Evolutionary conservation across 2,329 filamentous ascomycete genomes (phyloP), one percentile per base, ranked within the genome.

Genomic region (Fusarium torreyae): DNA sequence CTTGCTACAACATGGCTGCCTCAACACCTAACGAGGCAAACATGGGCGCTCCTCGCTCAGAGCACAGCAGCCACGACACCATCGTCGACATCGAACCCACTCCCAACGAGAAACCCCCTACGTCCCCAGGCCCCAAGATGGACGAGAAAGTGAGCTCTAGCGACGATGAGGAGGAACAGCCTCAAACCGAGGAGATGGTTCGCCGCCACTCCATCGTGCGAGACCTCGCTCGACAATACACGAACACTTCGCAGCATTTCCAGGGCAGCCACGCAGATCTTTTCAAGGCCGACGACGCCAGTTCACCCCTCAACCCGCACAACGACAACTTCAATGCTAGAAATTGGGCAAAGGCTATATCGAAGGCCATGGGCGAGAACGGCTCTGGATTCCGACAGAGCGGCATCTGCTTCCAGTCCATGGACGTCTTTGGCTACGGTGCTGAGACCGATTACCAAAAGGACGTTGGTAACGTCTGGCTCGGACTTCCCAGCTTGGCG

Each of bases 251-350:
- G 6, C 43, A 54, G 3, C 53, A 69, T 38, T 66, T 70, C 22
- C 51, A 54, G n/a, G 68, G 67, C 24, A 58, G 57, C 31, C 34
- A 53, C 1, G 63, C 68, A 10, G 68, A 68, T 11, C 68, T 70
- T 15, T 71, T 71, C 24, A 49, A 46, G 20, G 65, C 59, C 11
- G 45, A 22, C 5, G 68, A 70, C 22, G 20, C 78, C 11, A 56
- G 80, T 24, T 85, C 84, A n/a, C 78, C 80, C 0, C 78, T 87
- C 14, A 84, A 88, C 68, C 86, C 86, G 7, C 77, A 77, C 43
- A 81, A 81, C 45, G 77, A 78, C 15, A 81, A 84, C n/a, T 88
- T 88, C 76, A 84, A 79, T 60, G 81, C 83, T n/a, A 79, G 81
- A 22, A 79, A 80, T 5, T 80, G 78, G 78, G 77, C 78, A 2